Evolutionary conservation across 805 yeast species (phyloP).

Genomic region (Kodamaea sagamina): DNA sequence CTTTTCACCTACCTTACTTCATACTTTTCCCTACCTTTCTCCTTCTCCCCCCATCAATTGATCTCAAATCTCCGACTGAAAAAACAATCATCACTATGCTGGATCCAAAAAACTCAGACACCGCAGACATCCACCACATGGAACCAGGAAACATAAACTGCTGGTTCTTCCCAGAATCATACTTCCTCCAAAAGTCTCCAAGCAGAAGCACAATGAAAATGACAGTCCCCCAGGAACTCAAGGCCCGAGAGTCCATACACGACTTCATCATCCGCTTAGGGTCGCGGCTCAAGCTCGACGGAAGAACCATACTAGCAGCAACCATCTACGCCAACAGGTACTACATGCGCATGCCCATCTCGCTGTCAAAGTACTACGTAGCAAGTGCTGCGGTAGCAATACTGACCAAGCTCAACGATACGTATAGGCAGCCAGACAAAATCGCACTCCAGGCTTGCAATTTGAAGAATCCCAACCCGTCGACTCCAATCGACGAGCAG

Average conservation of each 20-base stretch:
- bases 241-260: conserved; percentile 38
- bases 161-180: conserved; percentile 42
- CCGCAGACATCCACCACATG: not conserved
- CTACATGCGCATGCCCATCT: conserved; percentile 44
- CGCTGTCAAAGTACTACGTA: conserved; percentile 45
- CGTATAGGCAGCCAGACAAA: conserved; percentile 45
- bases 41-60: too few species aligned
- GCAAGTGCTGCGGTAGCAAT: conserved; percentile 46
- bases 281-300: conserved; percentile 38
- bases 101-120: too few species aligned
- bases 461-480: conserved; percentile 32
- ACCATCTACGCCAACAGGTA: conserved; percentile 41
- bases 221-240: conserved; percentile 40
- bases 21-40: too few species aligned
- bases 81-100: not conserved
- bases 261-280: conserved; percentile 42
- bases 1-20: too few species aligned
- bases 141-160: conserved; percentile 12
- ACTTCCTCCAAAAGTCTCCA: conserved; percentile 34
- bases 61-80: too few species aligned
- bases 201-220: conserved; percentile 31
- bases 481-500: conserved; percentile 38
- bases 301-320: conserved; percentile 44
- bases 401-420: conserved; percentile 45
- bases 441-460: conserved; percentile 41